A percentile compares a stretch with the other conserved stretches of the same genome.
These are phyloP conservation scores for Pugionium cornutum DNA, from an alignment of 345 rosid species.

Conservation along the genomic window DNA sequence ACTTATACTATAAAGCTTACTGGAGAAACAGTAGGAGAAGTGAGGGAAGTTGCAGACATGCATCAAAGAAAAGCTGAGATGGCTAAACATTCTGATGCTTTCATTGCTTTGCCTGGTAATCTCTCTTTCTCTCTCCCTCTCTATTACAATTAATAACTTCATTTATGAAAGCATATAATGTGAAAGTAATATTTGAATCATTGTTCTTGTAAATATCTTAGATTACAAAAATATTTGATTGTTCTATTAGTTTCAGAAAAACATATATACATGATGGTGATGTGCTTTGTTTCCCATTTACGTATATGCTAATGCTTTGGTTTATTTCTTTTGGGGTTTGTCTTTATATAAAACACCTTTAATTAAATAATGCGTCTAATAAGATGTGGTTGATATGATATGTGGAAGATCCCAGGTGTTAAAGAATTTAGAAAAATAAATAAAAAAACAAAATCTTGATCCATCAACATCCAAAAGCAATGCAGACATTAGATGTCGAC, in stretches of 20 bases:
- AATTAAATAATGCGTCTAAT: conserved; percentile 25
- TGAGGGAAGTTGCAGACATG: conserved; percentile 48
- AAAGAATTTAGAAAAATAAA: conserved; percentile 18
- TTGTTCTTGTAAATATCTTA: neutral
- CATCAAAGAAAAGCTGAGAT: conserved; percentile 53
- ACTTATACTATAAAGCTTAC: conserved; percentile 33
- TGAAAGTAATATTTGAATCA: no score
- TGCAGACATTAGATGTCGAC: conserved; percentile 21
- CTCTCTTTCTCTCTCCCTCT: neutral
- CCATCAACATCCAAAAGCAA: conserved; percentile 32
- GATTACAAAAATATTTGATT: neutral
- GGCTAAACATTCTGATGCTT: no score
- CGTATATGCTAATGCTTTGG: conserved; percentile 1
- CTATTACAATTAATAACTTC: neutral
- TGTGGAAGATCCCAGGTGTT: conserved; percentile 12
- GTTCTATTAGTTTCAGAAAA: no score
- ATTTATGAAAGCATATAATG: no score
- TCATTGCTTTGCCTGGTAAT: conserved; percentile 43
- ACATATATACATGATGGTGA: neutral
- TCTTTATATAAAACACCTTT: conserved; percentile 7
- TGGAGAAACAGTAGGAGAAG: conserved; percentile 25
- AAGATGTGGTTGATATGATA: conserved; percentile 30
- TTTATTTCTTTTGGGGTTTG: neutral
- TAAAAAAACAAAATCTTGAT: conserved; percentile 9
- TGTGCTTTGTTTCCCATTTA: neutral